Evolutionary conservation across 768 basidiomycete genomes (phyloP).

Genomic region (Gloeostereum incarnatum): DNA sequence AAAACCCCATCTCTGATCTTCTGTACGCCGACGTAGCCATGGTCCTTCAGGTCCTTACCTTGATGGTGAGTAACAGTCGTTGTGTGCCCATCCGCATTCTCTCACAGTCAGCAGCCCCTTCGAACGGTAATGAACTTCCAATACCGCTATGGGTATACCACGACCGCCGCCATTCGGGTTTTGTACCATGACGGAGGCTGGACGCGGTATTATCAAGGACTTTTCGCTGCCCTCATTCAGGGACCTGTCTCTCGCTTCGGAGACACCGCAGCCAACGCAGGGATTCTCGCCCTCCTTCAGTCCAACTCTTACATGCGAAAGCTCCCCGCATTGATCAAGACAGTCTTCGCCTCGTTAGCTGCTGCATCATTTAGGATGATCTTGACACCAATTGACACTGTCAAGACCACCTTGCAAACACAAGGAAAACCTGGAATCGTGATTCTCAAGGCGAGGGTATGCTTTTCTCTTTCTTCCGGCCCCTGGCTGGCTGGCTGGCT

Average conservation of each 20-base stretch:
- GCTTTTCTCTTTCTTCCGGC: conserved; percentile 9
- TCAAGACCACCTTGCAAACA: conserved; percentile 95
- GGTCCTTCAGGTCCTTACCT: conserved; percentile 85
- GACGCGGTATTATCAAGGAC: conserved; percentile 82
- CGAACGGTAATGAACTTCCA: conserved; percentile 98
- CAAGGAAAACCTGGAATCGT: conserved; percentile 64
- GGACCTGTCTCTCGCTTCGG: conserved; percentile 84
- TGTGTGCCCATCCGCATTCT: conserved; percentile 1
- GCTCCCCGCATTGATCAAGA: conserved; percentile 61
- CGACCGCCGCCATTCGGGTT: conserved; percentile 51
- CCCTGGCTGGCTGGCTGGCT: neutral
- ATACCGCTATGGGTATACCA: conserved; percentile 80
- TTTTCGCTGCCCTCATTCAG: conserved; percentile 78
- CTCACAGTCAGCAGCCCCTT: conserved; percentile 46
- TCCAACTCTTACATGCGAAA: conserved; percentile 63
- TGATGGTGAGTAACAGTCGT: conserved; percentile 49
- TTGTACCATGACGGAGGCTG: conserved; percentile 76
- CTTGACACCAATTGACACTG: conserved; percentile 87
- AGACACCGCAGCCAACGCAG: conserved; percentile 91
- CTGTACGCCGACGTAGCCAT: conserved; percentile 48
- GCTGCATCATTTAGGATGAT: conserved; percentile 85
- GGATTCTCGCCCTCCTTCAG: conserved; percentile 78
- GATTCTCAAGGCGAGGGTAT: conserved; percentile 59
- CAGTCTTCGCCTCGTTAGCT: conserved; percentile 66
- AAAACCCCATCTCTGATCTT: neutral